Evolutionary conservation across 2,329 filamentous ascomycete species (phyloP).

Genomic region (Ambrosiella cleistominuta): DNA sequence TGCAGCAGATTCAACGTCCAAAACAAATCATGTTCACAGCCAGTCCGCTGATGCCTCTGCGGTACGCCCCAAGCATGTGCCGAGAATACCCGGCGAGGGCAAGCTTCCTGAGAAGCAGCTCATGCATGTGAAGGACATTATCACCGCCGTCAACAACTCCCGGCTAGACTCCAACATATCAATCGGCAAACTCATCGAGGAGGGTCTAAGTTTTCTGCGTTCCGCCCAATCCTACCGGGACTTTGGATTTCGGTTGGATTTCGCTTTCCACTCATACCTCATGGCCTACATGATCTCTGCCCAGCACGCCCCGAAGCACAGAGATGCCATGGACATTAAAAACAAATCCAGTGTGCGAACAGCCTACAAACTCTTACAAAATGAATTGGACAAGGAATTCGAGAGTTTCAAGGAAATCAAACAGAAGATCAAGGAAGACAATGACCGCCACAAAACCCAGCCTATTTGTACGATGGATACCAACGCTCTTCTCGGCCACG

Average conservation of each 20-base stretch:
- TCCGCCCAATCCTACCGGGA: constrained; percentile 44
- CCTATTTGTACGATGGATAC: constrained; percentile 18
- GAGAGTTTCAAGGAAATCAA: constrained; percentile 40
- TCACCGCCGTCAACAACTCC: constrained; percentile 22
- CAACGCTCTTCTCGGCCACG: not conserved
- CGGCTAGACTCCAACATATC: constrained; percentile 32
- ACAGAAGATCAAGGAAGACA: constrained; percentile 43
- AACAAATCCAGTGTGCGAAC: constrained; percentile 15
- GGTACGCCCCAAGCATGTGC: constrained; percentile 16
- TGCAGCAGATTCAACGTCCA: constrained; percentile 1
- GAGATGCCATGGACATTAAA: constrained; percentile 41
- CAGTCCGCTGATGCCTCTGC: constrained; percentile 20
- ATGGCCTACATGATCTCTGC: constrained; percentile 63
- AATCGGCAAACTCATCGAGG: constrained; percentile 34
- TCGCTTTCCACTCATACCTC: constrained; percentile 71
- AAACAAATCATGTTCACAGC: constrained; percentile 13
- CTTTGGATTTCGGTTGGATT: constrained; percentile 45
- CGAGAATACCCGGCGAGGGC: constrained; percentile 18
- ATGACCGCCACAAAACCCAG: constrained; percentile 40
- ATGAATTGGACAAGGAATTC: constrained; percentile 30
- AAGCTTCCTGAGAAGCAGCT: constrained; percentile 15
- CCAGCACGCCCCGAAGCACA: constrained; percentile 58
- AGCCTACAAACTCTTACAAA: constrained; percentile 32
- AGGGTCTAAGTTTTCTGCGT: constrained; percentile 34
- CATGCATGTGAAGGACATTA: constrained; percentile 37